These are phyloP conservation scores for Vairimorpha apis DNA, from an alignment of 371 early-diverging fungal species.

Conservation along the genomic window DNA sequence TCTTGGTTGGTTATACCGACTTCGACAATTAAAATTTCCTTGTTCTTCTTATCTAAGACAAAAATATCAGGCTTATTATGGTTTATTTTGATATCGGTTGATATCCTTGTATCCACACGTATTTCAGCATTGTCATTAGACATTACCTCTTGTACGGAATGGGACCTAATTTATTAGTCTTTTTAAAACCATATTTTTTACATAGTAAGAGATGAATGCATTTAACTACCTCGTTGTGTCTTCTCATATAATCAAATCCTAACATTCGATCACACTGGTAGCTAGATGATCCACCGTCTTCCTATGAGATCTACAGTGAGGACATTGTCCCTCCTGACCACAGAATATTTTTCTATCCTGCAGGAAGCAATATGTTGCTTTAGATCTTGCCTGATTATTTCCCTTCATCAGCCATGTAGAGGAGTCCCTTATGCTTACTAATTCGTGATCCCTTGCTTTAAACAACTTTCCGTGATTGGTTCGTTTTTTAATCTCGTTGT, in stretches of 20 bases:
- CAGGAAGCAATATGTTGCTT: not conserved
- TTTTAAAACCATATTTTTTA: slow-evolving; percentile 10
- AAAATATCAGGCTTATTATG: slow-evolving; percentile 11
- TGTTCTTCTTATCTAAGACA: slow-evolving; percentile 6
- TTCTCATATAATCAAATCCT: not conserved
- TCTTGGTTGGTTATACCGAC: not conserved
- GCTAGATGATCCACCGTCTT: slow-evolving; percentile 19
- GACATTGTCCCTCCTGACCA: not conserved
- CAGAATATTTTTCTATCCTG: slow-evolving; percentile 18
- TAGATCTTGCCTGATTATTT: slow-evolving; percentile 14
- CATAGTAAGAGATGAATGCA: slow-evolving; percentile 2
- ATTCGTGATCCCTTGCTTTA: slow-evolving; percentile 1
- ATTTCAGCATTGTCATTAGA: not conserved
- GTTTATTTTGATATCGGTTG: not conserved
- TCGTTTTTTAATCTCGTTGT: not conserved
- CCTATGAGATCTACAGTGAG: not conserved
- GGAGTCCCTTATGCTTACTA: slow-evolving; percentile 2
- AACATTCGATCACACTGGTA: slow-evolving; percentile 10
- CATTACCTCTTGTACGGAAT: not conserved
- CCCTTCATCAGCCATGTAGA: slow-evolving; percentile 8
- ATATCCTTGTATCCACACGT: slow-evolving; percentile 3
- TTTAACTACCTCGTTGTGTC: slow-evolving; percentile 9
- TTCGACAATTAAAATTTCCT: slow-evolving; percentile 11
- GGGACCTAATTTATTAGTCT: not conserved
- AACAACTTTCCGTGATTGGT: slow-evolving; percentile 6